These are phyloP conservation scores for Diaporthe helianthi DNA, from an alignment of 2,329 filamentous ascomycete species.

Conservation along the genomic window DNA sequence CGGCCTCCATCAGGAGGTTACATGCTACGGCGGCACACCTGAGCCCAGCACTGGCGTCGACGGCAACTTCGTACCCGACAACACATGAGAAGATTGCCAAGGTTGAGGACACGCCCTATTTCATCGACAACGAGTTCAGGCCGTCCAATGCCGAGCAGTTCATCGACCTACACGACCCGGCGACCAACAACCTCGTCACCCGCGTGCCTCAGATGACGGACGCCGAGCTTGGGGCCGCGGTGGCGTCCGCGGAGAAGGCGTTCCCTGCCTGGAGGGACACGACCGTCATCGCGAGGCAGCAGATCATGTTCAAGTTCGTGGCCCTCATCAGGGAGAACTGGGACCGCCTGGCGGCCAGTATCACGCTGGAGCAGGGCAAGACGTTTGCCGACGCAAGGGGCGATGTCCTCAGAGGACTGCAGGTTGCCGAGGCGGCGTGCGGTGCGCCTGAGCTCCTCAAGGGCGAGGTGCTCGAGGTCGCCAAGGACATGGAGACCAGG, in stretches of 20 bases:
- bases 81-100: constrained; percentile 74
- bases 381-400: constrained; percentile 84
- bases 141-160: constrained; percentile 72
- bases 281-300: constrained; percentile 76
- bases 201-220: constrained; percentile 83
- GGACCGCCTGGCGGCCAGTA: constrained; percentile 84
- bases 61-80: constrained; percentile 69
- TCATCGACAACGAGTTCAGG: constrained; percentile 81
- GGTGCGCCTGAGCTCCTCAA: constrained; percentile 82
- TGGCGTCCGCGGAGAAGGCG: constrained; percentile 77
- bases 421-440: constrained; percentile 85
- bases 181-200: constrained; percentile 85
- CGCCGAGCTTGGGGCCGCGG: constrained; percentile 76
- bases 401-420: constrained; percentile 81
- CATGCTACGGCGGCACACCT: constrained; percentile 65
- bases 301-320: constrained; percentile 89
- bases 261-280: constrained; percentile 77
- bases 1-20: constrained; percentile 58
- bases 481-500: constrained; percentile 89
- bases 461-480: constrained; percentile 83
- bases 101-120: constrained; percentile 78
- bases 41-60: constrained; percentile 60
- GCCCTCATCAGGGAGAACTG: constrained; percentile 82
- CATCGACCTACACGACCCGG: constrained; percentile 83
- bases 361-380: constrained; percentile 89